Percentiles rank a stretch among this genome's conserved stretches.
phyloP scores from a whole-genome alignment of 371 early-diverging fungal species.

The Mucor sp. region DNA sequence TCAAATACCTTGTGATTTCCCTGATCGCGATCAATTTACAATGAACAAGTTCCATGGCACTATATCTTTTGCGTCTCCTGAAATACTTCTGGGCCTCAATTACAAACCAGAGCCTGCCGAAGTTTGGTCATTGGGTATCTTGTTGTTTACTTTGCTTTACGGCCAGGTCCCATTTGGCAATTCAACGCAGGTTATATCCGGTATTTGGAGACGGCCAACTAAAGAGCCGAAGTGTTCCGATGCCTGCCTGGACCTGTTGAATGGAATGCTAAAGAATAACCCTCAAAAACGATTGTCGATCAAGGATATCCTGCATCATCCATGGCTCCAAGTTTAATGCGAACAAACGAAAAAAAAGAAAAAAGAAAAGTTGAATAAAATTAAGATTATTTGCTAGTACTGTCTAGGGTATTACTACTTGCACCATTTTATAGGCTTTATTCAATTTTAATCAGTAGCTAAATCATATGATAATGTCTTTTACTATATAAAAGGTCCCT shows the following conservation, averaged over 20 bases:
- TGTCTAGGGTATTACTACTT: too few relatives aligned
- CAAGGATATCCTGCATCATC: slow-evolving; percentile 53
- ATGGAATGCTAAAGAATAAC: slow-evolving; percentile 58
- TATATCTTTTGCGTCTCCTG: slow-evolving; percentile 29
- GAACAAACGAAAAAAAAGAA: background rate
- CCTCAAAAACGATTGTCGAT: slow-evolving; percentile 52
- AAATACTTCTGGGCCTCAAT: slow-evolving; percentile 16
- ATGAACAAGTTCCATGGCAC: slow-evolving; percentile 28
- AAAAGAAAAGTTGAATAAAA: background rate
- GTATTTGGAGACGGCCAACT: slow-evolving; percentile 31
- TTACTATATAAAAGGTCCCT: too few relatives aligned
- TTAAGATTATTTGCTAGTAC: background rate
- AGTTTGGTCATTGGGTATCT: slow-evolving; percentile 29
- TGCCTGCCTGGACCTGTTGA: slow-evolving; percentile 51
- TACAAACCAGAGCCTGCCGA: slow-evolving; percentile 33
- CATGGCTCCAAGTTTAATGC: slow-evolving; percentile 43
- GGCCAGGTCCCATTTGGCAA: slow-evolving; percentile 24
- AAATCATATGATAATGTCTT: too few relatives aligned
- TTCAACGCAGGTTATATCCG: slow-evolving; percentile 13
- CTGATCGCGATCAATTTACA: slow-evolving; percentile 26
- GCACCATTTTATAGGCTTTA: too few relatives aligned
- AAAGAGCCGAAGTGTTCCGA: slow-evolving; percentile 29
- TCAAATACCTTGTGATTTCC: slow-evolving; percentile 5
- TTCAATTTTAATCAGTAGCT: too few relatives aligned
- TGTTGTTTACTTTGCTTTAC: slow-evolving; percentile 24